Evolutionary conservation across 2,329 filamentous ascomycete species (phyloP), one percentile per base, ranked within the genome.

Genomic region (Ilyonectria robusta): DNA sequence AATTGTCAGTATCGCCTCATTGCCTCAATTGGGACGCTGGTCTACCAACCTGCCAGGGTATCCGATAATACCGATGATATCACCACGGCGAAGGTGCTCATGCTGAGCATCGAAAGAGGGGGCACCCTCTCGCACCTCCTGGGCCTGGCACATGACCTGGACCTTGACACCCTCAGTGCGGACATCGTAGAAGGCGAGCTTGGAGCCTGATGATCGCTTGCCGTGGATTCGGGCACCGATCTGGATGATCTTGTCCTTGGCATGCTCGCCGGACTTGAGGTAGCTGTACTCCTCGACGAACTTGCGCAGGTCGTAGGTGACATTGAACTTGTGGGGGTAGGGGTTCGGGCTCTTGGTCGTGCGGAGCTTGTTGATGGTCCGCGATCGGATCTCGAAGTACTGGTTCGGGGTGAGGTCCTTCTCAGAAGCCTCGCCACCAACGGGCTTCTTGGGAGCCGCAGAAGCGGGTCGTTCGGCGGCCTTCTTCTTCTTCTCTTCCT

Each of bases 381-480:
- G 90, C 77, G 92, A 97, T 70, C 96, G 93, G 79, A 98, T 97
- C 85, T 99, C 96, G 80, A 97, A 98, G 86, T 98, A 99, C 79
- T 89, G 86, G 80, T 87, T 87, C 37, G 87, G 86, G 65, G 86
- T 87, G 63, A 88, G 81, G 70, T 88, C 85, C 81, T 86, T 86
- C 80, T 88, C 86, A 59, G 79, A 78, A 33, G 85, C 87, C 79
- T 97, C 92, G 78, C 94, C 93, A 68, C 72, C 78, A 8, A 66
- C 69, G 17, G 69, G 57, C 77, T 79, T 81, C 73, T 76, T 79
- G 69, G 92, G 89, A 66, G 78, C 76, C 21, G 83, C 84, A 73
- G 95, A 91, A 78, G 94, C 91, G 86, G 92, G 86, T 81, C 94
- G 91, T 57, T 89, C 86, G 59, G 93, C 93, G 31, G 91, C 93